Evolutionary conservation across 805 yeast genomes (phyloP).

Genomic region (Crinitomyces ghanaensis): DNA sequence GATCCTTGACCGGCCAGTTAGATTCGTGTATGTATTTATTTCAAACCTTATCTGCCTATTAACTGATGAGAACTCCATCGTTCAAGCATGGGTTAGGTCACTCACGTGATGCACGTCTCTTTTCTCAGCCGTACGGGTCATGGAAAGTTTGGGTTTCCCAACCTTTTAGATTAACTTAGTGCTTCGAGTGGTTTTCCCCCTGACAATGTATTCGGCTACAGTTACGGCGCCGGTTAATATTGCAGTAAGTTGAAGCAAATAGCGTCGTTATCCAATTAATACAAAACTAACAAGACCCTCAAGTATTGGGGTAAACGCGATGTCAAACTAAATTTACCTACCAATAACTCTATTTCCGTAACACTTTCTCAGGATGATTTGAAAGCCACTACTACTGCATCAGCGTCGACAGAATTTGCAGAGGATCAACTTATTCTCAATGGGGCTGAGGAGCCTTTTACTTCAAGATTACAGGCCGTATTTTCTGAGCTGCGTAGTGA

Average conservation of each 20-base stretch:
- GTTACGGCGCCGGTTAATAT: constrained; percentile 96
- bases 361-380: constrained; percentile 86
- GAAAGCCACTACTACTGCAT: constrained; percentile 83
- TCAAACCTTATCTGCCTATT: too few species aligned
- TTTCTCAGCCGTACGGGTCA: too few species aligned
- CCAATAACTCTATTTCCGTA: constrained; percentile 91
- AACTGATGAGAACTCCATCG: too few species aligned
- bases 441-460: constrained; percentile 67
- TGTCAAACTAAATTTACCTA: constrained; percentile 76
- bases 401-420: constrained; percentile 45
- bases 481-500: constrained; percentile 59
- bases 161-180: too few species aligned
- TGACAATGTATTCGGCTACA: constrained; percentile 61
- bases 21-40: too few species aligned
- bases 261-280: background rate
- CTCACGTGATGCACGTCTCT: too few species aligned
- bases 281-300: constrained; percentile 43
- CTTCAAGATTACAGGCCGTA: constrained; percentile 47
- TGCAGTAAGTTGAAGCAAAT: constrained; percentile 61
- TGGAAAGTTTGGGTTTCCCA: too few species aligned
- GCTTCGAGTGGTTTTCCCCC: too few species aligned
- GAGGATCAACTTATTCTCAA: constrained; percentile 74
- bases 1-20: too few species aligned
- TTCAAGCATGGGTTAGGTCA: too few species aligned
- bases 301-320: constrained; percentile 99